A percentile compares a stretch with the other conserved stretches of the same genome.
Conservation (phyloP, 208 protist genomes). For the Wallacemonas rigidus region DNA sequence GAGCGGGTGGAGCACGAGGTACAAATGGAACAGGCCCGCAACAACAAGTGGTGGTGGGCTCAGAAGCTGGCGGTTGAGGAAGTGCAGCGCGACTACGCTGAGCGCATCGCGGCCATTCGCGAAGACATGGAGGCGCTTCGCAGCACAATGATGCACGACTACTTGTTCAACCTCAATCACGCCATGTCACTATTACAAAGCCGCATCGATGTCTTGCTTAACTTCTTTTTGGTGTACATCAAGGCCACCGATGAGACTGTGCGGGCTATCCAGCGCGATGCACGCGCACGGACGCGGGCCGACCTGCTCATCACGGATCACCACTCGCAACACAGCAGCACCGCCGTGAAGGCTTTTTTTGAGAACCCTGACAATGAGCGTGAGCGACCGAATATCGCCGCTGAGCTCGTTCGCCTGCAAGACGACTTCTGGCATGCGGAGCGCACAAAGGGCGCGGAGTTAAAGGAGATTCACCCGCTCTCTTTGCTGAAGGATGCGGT, state of each 20-base stretch:
- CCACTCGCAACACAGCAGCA: conserved; percentile 10
- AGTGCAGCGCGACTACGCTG: conserved; percentile 19
- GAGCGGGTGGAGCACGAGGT: conserved; percentile 18
- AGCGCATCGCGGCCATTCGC: conserved; percentile 16
- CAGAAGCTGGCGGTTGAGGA: conserved; percentile 39
- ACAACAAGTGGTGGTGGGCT: conserved; percentile 29
- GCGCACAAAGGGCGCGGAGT: conserved; percentile 3
- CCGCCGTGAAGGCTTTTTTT: conserved; percentile 4
- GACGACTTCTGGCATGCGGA: conserved; percentile 6
- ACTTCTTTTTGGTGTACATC: conserved; percentile 37
- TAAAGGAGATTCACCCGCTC: conserved; percentile 1
- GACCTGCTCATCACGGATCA: conserved; percentile 18
- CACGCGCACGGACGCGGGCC: not conserved
- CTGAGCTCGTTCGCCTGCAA: conserved; percentile 15
- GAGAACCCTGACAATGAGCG: conserved; percentile 11
- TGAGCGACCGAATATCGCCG: conserved; percentile 1
- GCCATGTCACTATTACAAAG: conserved; percentile 31
- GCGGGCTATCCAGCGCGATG: conserved; percentile 14
- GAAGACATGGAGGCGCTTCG: conserved; percentile 20
- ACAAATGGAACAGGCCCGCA: conserved; percentile 21
- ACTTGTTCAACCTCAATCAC: conserved; percentile 27
- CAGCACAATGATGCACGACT: conserved; percentile 16
- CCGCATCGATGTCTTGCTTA: conserved; percentile 41
- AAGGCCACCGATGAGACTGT: conserved; percentile 14
- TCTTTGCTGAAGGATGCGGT: not conserved